Conservation (phyloP, 1,284 basidiomycete species). For the Xerocomus amazonicus region DNA sequence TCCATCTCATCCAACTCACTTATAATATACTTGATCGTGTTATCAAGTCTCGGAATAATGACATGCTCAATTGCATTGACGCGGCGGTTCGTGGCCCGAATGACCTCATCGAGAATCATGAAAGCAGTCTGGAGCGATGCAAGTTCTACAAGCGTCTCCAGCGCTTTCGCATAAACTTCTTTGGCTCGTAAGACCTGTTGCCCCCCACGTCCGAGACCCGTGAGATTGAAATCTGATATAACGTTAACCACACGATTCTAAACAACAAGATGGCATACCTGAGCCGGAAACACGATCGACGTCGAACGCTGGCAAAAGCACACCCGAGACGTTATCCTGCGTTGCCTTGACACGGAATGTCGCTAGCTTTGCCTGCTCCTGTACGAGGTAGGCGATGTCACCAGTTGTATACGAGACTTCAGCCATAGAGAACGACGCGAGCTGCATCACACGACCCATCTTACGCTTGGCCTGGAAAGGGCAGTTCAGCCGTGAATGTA, state of each 20-base stretch:
- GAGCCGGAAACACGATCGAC: conserved; percentile 80
- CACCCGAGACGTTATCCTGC: conserved; percentile 98
- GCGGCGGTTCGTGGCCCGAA: conserved; percentile 95
- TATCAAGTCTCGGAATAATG: conserved; percentile 92
- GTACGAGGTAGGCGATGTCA: conserved; percentile 94
- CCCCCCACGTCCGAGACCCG: conserved; percentile 96
- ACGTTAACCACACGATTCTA: neutral
- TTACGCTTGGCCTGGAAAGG: conserved; percentile 85
- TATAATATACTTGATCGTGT: conserved; percentile 96
- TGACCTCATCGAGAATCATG: conserved; percentile 98
- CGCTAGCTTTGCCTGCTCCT: conserved; percentile 88
- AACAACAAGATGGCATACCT: conserved; percentile 44
- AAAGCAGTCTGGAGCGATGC: conserved; percentile 98
- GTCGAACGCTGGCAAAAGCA: conserved; percentile 95
- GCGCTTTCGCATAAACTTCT: conserved; percentile 96
- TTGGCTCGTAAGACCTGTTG: conserved; percentile 93
- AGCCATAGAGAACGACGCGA: conserved; percentile 97
- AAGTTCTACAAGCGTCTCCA: conserved; percentile 95
- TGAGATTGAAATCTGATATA: conserved; percentile 86
- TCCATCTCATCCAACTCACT: conserved; percentile 98
- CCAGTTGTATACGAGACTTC: conserved; percentile 98
- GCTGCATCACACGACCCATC: conserved; percentile 98
- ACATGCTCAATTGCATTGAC: conserved; percentile 99
- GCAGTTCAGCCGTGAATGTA: conserved; percentile 1
- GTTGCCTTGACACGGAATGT: conserved; percentile 91